phyloP scores from a whole-genome alignment of 805 yeast species.

The Yamadazyma phyllophila region DNA sequence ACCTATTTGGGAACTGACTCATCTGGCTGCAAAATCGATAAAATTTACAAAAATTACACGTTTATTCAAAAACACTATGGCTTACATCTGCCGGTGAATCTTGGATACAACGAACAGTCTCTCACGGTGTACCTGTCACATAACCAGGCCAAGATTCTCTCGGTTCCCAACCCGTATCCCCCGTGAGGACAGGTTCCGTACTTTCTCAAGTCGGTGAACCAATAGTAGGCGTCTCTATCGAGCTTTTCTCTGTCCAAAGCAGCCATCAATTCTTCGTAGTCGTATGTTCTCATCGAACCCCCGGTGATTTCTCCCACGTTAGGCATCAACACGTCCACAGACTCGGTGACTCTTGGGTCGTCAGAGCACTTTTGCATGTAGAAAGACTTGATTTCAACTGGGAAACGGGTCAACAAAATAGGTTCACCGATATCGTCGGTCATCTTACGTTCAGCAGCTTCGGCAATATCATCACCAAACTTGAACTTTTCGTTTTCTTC shows the following conservation, averaged over 20 bases:
- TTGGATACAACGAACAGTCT: constrained; percentile 96
- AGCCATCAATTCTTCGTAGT: constrained; percentile 75
- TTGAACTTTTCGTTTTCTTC: constrained; percentile 92
- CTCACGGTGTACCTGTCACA: constrained; percentile 97
- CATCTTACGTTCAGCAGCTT: constrained; percentile 99
- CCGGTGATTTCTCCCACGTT: constrained; percentile 99
- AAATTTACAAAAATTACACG: not conserved
- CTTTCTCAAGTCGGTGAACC: constrained; percentile 94
- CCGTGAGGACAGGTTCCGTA: constrained; percentile 99
- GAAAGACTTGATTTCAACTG: constrained; percentile 94
- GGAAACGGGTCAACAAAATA: constrained; percentile 89
- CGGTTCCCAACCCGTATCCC: constrained; percentile 98
- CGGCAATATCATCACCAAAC: constrained; percentile 99
- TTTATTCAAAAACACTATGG: constrained; percentile 49
- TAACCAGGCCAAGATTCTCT: constrained; percentile 97
- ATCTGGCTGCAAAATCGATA: constrained; percentile 1
- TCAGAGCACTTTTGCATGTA: constrained; percentile 93
- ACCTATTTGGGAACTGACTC: constrained; percentile 5
- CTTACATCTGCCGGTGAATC: constrained; percentile 96
- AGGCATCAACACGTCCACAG: constrained; percentile 98
- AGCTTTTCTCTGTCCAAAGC: constrained; percentile 94
- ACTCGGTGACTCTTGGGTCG: constrained; percentile 94
- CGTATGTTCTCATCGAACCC: constrained; percentile 96
- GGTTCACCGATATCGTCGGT: constrained; percentile 93
- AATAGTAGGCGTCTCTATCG: constrained; percentile 80